Evolutionary conservation across 345 rosid species (phyloP).

Genomic region (Psidium friedrichsthalianum): DNA sequence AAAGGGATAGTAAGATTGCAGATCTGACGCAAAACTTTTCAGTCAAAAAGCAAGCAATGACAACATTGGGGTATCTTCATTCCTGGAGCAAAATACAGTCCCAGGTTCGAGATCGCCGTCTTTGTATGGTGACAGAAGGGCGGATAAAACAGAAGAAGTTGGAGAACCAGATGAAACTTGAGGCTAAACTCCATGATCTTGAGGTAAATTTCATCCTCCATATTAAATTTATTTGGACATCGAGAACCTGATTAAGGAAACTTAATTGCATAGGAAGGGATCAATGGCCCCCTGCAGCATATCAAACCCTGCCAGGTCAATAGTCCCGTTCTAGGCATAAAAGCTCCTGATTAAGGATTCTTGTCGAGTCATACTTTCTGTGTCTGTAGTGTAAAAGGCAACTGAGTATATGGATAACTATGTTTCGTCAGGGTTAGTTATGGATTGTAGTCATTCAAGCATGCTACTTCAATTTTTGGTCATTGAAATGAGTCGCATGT

Average conservation of each 20-base stretch:
- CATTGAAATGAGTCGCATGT: not conserved
- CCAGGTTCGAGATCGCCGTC: slow-evolving; percentile 59
- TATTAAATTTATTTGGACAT: not conserved
- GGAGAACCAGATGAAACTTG: slow-evolving; percentile 88
- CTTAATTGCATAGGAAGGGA: not conserved
- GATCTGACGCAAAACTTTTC: slow-evolving; percentile 28
- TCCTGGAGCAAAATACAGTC: slow-evolving; percentile 77
- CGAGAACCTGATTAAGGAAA: not conserved
- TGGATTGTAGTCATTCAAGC: not conserved
- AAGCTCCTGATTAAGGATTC: not conserved
- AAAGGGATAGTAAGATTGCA: slow-evolving; percentile 54
- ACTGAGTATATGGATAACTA: not conserved
- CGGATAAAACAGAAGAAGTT: slow-evolving; percentile 63
- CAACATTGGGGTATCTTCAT: slow-evolving; percentile 61
- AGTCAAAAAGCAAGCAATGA: slow-evolving; percentile 51
- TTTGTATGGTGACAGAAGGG: slow-evolving; percentile 73
- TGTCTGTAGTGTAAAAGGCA: not conserved
- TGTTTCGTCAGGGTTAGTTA: not conserved
- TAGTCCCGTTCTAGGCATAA: not conserved
- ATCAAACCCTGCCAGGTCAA: not conserved
- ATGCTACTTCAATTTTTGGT: not conserved
- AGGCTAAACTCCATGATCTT: slow-evolving; percentile 80
- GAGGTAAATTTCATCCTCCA: slow-evolving; percentile 31
- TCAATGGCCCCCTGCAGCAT: not conserved
- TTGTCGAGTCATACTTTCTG: not conserved